Percentiles rank a stretch among this genome's conserved stretches.
Conservation (phyloP, 306 rosid species). For the Casuarina equisetifolia region DNA sequence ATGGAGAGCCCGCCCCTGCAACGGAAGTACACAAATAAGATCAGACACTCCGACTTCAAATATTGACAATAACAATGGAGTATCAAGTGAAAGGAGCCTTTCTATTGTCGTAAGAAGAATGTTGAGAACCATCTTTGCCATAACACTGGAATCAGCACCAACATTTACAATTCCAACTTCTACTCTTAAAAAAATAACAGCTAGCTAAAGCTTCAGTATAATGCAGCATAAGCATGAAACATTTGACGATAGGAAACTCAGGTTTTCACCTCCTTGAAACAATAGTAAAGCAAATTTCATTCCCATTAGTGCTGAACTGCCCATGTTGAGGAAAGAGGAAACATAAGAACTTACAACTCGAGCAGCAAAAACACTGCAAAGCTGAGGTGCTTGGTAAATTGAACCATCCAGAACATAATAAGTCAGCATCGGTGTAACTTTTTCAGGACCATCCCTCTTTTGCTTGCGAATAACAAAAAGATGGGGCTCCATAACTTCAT, state of each 20-base stretch:
- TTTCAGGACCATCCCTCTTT: constrained; percentile 89
- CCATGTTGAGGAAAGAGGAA: constrained; percentile 3
- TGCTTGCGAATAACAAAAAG: constrained; percentile 81
- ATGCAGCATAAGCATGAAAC: background rate
- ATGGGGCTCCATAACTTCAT: constrained; percentile 84
- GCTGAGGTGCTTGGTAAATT: constrained; percentile 90
- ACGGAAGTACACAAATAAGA: constrained; percentile 31
- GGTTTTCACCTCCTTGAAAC: constrained; percentile 5
- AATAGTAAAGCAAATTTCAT: background rate
- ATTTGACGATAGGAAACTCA: background rate
- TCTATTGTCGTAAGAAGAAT: background rate
- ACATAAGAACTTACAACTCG: constrained; percentile 55
- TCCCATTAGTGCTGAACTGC: background rate
- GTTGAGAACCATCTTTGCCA: background rate
- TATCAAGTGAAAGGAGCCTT: background rate
- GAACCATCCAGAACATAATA: constrained; percentile 89
- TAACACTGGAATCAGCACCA: constrained; percentile 9
- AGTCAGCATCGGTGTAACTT: constrained; percentile 79
- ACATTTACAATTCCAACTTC: background rate
- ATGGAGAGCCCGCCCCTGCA: constrained; percentile 84
- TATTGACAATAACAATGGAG: background rate
- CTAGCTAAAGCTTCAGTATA: constrained; percentile 9
- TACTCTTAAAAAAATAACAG: background rate
- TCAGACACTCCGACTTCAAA: background rate
- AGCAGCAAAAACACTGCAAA: constrained; percentile 87